phyloP scores from a whole-genome alignment of 352 stramenopile genomes.

The Globisporangium spinosum region DNA sequence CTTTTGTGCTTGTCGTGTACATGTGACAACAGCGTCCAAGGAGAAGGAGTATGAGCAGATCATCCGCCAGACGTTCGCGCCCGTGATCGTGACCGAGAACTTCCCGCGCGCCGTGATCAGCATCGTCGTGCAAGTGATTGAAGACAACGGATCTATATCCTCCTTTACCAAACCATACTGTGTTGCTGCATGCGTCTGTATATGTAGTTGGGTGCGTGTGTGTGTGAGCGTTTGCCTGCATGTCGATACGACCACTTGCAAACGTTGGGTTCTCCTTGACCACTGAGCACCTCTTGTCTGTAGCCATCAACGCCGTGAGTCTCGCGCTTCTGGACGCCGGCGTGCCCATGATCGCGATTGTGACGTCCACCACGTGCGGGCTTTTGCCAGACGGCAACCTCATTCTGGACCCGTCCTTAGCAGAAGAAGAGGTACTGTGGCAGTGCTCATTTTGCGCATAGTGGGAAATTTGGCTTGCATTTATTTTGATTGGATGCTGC shows the following conservation, averaged over 20 bases:
- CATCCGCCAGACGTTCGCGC: conserved; percentile 72
- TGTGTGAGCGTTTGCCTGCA: background rate
- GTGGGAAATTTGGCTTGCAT: background rate
- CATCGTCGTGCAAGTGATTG: conserved; percentile 83
- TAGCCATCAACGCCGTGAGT: conserved; percentile 76
- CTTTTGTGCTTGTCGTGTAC: background rate
- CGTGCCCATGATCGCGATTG: conserved; percentile 68
- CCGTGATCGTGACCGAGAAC: conserved; percentile 60
- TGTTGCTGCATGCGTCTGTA: conserved; percentile 20
- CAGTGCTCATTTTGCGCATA: background rate
- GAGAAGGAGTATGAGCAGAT: conserved; percentile 86
- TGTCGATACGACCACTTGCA: background rate
- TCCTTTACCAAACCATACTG: conserved; percentile 21
- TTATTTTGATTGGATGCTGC: background rate
- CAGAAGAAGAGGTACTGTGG: conserved; percentile 61
- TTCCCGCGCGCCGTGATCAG: conserved; percentile 83
- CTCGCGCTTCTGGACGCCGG: conserved; percentile 77
- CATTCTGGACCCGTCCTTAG: conserved; percentile 60
- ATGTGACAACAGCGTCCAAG: conserved; percentile 43
- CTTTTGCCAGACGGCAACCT: conserved; percentile 61
- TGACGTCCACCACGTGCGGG: conserved; percentile 67
- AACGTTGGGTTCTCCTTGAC: conserved; percentile 35
- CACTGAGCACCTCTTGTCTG: conserved; percentile 52
- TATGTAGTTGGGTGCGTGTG: background rate
- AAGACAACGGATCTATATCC: conserved; percentile 78